Conservation (phyloP, 805 yeast genomes). For the Starmerella gropengiesseri region DNA sequence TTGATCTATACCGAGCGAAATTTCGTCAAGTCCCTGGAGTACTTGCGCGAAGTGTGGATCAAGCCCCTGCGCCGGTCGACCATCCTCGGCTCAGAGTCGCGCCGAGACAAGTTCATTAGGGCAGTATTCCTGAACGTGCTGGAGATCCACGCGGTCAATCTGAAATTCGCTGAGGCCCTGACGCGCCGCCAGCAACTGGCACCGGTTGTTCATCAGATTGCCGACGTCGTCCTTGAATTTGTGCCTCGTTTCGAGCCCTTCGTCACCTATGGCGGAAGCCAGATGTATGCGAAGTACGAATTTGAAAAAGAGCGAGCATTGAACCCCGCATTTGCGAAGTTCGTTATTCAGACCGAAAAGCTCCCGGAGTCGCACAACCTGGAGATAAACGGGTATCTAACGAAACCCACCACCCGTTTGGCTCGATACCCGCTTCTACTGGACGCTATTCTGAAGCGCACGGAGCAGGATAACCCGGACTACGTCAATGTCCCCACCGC, state of each 20-base stretch:
- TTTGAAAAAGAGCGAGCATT: slow-evolving; percentile 87
- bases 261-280: slow-evolving; percentile 85
- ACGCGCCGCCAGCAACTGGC: slow-evolving; percentile 76
- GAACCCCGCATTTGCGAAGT: slow-evolving; percentile 83
- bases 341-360: slow-evolving; percentile 81
- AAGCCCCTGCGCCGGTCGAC: slow-evolving; percentile 78
- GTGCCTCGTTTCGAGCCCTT: slow-evolving; percentile 87
- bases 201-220: slow-evolving; percentile 75
- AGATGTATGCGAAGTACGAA: slow-evolving; percentile 89
- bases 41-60: slow-evolving; percentile 86
- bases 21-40: slow-evolving; percentile 88
- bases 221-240: slow-evolving; percentile 75
- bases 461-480: slow-evolving; percentile 67
- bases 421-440: slow-evolving; percentile 85
- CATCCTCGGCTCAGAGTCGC: slow-evolving; percentile 77
- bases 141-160: slow-evolving; percentile 75
- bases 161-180: slow-evolving; percentile 77
- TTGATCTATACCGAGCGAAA: slow-evolving; percentile 88
- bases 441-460: slow-evolving; percentile 70
- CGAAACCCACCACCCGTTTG: slow-evolving; percentile 92
- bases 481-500: slow-evolving; percentile 58
- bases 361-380: slow-evolving; percentile 76
- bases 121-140: slow-evolving; percentile 84
- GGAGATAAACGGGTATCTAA: slow-evolving; percentile 83
- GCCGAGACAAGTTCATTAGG: slow-evolving; percentile 81